These are phyloP conservation scores for Fraxinus platypoda DNA, from an alignment of 305 asterid species.

Conservation along the genomic window DNA sequence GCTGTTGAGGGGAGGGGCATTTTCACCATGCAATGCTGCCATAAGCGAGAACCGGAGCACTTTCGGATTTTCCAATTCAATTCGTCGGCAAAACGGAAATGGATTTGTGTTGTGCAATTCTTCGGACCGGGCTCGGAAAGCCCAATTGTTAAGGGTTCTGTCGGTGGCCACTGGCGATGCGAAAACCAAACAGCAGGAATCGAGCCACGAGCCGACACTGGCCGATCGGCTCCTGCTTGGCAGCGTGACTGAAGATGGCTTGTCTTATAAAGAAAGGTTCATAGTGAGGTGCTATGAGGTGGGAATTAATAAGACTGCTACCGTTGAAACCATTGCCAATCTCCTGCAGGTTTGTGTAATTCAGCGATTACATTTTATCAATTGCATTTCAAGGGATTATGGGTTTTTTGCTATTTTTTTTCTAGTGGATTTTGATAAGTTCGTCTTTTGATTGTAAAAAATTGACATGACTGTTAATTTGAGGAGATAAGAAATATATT, in stretches of 20 bases:
- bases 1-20: conserved; percentile 3
- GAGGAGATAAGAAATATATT: not conserved
- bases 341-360: conserved; percentile 67
- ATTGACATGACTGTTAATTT: not conserved
- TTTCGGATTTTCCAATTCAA: not conserved
- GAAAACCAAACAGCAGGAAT: conserved; percentile 36
- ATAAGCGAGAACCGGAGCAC: not conserved
- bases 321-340: conserved; percentile 92
- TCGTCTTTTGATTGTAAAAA: not conserved
- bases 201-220: conserved; percentile 46
- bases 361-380: not conserved
- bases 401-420: not conserved
- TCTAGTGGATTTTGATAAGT: not conserved
- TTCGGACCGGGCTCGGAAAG: conserved; percentile 14
- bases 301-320: conserved; percentile 86
- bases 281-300: conserved; percentile 92
- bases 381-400: not conserved
- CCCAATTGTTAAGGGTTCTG: conserved; percentile 28
- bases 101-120: conserved; percentile 10
- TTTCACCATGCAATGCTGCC: not conserved
- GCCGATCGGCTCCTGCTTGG: conserved; percentile 89
- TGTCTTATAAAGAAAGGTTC: conserved; percentile 87
- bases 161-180: conserved; percentile 63
- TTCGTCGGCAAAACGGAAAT: conserved; percentile 18
- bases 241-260: conserved; percentile 55